Evolutionary conservation across 164 flowering plant species (phyloP).

Genomic region (Cinnamomum micranthum): DNA sequence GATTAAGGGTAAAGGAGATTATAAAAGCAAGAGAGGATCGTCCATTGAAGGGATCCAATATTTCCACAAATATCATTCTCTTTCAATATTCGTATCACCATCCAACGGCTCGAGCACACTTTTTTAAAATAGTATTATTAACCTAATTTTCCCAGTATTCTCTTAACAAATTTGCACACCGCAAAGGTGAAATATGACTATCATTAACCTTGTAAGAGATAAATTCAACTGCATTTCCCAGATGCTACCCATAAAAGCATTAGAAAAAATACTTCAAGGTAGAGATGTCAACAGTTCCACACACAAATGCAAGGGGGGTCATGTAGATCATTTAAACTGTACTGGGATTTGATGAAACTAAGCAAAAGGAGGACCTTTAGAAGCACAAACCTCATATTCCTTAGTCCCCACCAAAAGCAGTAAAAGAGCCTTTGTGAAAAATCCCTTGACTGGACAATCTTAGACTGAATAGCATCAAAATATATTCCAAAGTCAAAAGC

Average conservation of each 20-base stretch:
- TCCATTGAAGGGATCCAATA: no score
- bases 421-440: slow-evolving; percentile 84
- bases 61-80: no score
- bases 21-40: no score
- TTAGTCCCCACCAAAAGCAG: slow-evolving; percentile 99
- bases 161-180: neutral
- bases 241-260: neutral
- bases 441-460: slow-evolving; percentile 62
- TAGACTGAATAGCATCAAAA: slow-evolving; percentile 66
- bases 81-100: no score
- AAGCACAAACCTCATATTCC: slow-evolving; percentile 67
- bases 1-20: no score
- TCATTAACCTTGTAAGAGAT: neutral
- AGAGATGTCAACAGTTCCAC: neutral
- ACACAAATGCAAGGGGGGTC: neutral
- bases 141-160: no score
- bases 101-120: no score
- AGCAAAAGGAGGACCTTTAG: neutral
- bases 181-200: neutral
- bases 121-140: no score
- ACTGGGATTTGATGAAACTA: neutral
- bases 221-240: neutral
- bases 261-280: no score
- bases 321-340: neutral
- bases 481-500: slow-evolving; percentile 83